These are phyloP conservation scores for Neonectria magnoliae DNA, from an alignment of 2,329 filamentous ascomycete genomes.

Conservation along the genomic window DNA sequence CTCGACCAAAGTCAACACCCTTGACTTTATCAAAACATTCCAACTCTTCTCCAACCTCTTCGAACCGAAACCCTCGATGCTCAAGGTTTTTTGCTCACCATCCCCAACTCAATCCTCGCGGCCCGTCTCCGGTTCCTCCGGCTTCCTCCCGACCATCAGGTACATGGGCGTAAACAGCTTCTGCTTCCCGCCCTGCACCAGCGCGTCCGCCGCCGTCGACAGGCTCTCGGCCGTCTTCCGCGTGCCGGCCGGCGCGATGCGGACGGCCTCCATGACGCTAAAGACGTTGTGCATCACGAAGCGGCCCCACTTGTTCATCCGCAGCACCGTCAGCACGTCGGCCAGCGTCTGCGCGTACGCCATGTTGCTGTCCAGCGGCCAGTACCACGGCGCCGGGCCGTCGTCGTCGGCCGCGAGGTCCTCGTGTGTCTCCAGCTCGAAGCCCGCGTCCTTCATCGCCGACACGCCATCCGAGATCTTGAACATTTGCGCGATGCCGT, in stretches of 20 bases:
- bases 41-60: background rate
- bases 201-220: constrained; percentile 77
- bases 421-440: constrained; percentile 69
- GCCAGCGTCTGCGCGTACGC: constrained; percentile 78
- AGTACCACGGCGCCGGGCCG: constrained; percentile 83
- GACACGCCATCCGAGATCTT: constrained; percentile 79
- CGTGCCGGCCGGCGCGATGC: constrained; percentile 79
- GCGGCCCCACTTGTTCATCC: constrained; percentile 86
- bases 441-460: constrained; percentile 86
- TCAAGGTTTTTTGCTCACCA: background rate
- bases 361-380: constrained; percentile 79
- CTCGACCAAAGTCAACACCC: background rate
- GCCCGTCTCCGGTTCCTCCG: constrained; percentile 44
- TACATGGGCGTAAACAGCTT: constrained; percentile 97
- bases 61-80: background rate
- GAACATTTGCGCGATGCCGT: constrained; percentile 96
- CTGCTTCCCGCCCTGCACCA: constrained; percentile 83
- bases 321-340: constrained; percentile 79
- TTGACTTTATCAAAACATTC: background rate
- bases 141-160: constrained; percentile 89
- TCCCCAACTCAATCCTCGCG: background rate
- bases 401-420: constrained; percentile 65
- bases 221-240: constrained; percentile 89
- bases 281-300: constrained; percentile 76
- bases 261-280: constrained; percentile 74